phyloP scores from a whole-genome alignment of 345 rosid genomes.

The Mercurialis annua region DNA sequence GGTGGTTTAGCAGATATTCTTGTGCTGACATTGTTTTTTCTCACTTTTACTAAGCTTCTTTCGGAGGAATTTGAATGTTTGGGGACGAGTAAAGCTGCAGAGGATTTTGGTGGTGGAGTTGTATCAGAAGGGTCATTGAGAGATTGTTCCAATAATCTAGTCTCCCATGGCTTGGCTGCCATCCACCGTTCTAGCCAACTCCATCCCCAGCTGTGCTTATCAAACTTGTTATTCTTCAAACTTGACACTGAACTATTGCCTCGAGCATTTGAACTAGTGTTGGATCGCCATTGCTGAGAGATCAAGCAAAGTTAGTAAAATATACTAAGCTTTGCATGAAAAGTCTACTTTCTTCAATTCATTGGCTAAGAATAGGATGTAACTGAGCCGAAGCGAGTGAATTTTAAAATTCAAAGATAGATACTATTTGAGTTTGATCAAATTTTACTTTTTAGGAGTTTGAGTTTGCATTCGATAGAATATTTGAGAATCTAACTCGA shows the following conservation, averaged over 20 bases:
- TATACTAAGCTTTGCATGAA: not conserved
- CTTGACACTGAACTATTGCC: constrained; percentile 31
- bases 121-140: constrained; percentile 27
- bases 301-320: not conserved
- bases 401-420: too few species aligned
- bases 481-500: too few species aligned
- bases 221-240: constrained; percentile 58
- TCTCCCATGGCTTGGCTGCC: constrained; percentile 98
- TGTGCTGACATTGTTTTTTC: constrained; percentile 74
- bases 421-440: too few species aligned
- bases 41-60: constrained; percentile 40
- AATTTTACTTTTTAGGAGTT: too few species aligned
- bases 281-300: constrained; percentile 70
- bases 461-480: too few species aligned
- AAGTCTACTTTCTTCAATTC: too few species aligned
- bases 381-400: too few species aligned
- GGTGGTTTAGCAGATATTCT: constrained; percentile 76
- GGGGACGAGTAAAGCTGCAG: constrained; percentile 20
- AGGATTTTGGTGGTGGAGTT: constrained; percentile 40
- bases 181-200: constrained; percentile 99
- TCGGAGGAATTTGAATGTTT: constrained; percentile 49
- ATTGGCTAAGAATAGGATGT: too few species aligned
- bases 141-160: constrained; percentile 69
- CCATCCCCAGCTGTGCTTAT: constrained; percentile 87
- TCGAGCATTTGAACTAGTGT: constrained; percentile 32